Base-by-base conservation (phyloP, 2,329 filamentous ascomycete species). In the Stagonosporopsis rhizophila region DNA sequence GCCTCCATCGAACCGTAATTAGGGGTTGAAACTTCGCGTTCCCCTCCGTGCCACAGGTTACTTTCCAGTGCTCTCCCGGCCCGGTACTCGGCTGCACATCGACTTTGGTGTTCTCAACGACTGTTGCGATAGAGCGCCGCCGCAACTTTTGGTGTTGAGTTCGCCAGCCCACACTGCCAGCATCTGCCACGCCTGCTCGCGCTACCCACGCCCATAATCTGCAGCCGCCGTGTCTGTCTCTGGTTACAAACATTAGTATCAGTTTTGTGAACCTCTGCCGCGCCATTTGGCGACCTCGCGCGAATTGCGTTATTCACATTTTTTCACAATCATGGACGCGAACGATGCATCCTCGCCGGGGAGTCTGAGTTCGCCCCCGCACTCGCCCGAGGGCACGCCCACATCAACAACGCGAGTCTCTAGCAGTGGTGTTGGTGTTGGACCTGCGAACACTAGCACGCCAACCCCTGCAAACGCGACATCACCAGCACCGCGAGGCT, bases 281-380 rank as follows among this genome's bases (percentile, higher is more conserved):
- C 46, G 44, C 40, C 41, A 51, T 32, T 40, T 49, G 25, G 38
- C 37, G 25, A 25, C 1, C 42, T 56, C 52, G 19, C 20, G 14
- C 20, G 15, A 19, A 27, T 42, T 52, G 49, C 40, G 28, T 22
- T 38, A 22, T 27, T 54, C 60, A 55, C 46, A 40, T 60, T 64
- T 30, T 65, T 63, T 55, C 44, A 58, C 64, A 53, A 60, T 64
- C 44, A 76, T 75, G 73, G 70, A 71, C 51, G 58, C 58, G 38
- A 66, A 71, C 42, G 71, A 67, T 62, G 69, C 70, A 34, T 74
- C 70, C 46, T 75, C 74, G 58, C 70, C 71, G 25, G 74, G 70
- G 52, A 72, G 70, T 62, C 64, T 75, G 53, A 73, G 73, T 61
- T 75, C 72, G 44, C 70, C 72, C 34, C 75, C 75, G 49, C 72